Evolutionary conservation across 177 flowering plant species (phyloP), one percentile per base, ranked within the genome.

Genomic region (Vitis hybrid): DNA sequence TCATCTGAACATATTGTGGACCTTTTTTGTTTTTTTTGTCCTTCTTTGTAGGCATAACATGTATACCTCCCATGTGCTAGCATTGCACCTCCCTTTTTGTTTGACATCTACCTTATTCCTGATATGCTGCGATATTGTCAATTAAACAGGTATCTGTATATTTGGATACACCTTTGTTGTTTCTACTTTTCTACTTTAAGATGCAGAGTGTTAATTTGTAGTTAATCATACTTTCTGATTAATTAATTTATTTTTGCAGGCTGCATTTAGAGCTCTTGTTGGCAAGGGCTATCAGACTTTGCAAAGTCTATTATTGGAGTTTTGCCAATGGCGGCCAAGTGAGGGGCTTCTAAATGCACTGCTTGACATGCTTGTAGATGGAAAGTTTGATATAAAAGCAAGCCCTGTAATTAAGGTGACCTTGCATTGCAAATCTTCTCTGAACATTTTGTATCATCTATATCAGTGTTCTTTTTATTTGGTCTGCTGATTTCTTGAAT

Each of bases 341-440:
- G 86, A 88, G 72, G 81, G 71, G 8, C 90, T 96, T 76, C 64
- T 96, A 62, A 81, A 82, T 84, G 88, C 93, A 13, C 79, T 96
- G 55, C 94, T 96, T 70, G 99, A 96, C 76, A 90, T 96, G 99
- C 93, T 96, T 73, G 95, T 89, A 71, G 99, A 96, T 87, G 99
- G 99, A 33, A 86, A 81, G 51, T 96, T 92, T 85, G 93, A 92
- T 76, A 62, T 79, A 18, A 86, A 85, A 69, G 72, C 65, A 18
- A 81, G 60, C 72, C 80, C 87, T 75, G 75, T 85, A 15, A 89
- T 96, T 79, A 85, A 92, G 93, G 99, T 92, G 72, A 68, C 9
- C 18, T 55, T 5, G 9, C 65, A 49, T 10, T 67, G 49, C 18
- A 22, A 52, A 64, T 18, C 16, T 19, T 48, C 10, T 59, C 9